Percentiles rank a stretch among this genome's conserved stretches.
phyloP scores from a whole-genome alignment of 2,329 filamentous ascomycete species.

The Aspergillus oerlinghausenensis region DNA sequence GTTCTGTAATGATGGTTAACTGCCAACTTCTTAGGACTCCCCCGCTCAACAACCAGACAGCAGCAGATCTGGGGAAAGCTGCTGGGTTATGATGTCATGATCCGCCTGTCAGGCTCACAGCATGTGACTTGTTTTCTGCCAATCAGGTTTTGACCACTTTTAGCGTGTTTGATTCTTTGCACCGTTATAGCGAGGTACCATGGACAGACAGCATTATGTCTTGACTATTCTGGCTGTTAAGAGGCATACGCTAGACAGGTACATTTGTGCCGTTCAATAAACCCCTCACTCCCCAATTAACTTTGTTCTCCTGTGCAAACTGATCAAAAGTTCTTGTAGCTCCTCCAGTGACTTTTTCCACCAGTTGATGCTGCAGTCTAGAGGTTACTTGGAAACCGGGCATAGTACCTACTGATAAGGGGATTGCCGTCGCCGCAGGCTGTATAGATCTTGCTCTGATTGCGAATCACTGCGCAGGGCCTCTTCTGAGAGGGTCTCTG shows the following conservation, averaged over 20 bases:
- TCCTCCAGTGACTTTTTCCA: not conserved
- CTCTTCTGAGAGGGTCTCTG: slow-evolving; percentile 45
- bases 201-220: not conserved
- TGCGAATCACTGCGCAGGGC: slow-evolving; percentile 28
- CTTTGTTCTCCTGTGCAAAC: not conserved
- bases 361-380: not conserved
- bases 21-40: not conserved
- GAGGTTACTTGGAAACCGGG: not conserved
- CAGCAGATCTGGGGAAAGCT: slow-evolving; percentile 12
- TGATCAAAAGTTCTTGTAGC: not conserved
- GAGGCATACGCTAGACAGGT: not conserved
- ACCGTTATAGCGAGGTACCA: no score
- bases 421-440: slow-evolving; percentile 44
- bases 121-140: not conserved
- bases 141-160: not conserved
- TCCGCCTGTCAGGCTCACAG: not conserved
- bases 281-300: no score
- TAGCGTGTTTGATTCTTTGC: not conserved
- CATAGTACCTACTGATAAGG: slow-evolving; percentile 34
- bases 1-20: not conserved
- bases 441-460: slow-evolving; percentile 41
- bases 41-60: not conserved
- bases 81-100: slow-evolving; percentile 8
- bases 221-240: no score
- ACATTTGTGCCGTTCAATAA: no score